These are phyloP conservation scores for Globomyces pollinis-pini DNA, from an alignment of 192 early-diverging fungal species.

Conservation along the genomic window DNA sequence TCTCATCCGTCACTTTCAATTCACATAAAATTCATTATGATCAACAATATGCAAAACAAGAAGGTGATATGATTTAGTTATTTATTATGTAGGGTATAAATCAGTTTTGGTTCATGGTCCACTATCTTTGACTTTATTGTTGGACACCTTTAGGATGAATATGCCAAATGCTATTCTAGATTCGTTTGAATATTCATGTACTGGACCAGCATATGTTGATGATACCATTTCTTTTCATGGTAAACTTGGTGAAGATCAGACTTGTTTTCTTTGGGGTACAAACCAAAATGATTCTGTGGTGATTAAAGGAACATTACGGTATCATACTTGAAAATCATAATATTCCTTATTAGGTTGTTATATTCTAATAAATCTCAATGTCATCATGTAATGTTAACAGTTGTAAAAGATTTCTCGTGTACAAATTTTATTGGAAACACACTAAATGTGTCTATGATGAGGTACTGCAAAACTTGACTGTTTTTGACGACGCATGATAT, in stretches of 20 bases:
- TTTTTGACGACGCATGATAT: no score
- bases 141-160: conserved; percentile 33
- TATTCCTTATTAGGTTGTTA: no score
- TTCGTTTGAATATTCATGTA: conserved; percentile 5
- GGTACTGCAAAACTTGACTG: no score
- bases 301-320: conserved; percentile 1
- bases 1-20: conserved; percentile 87
- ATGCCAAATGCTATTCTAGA: conserved; percentile 2
- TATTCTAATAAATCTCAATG: no score
- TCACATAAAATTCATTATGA: conserved; percentile 87
- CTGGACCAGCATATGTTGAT: background rate
- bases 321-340: no score
- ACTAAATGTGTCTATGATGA: no score
- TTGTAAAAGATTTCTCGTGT: no score
- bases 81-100: conserved; percentile 43
- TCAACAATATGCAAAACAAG: conserved; percentile 55
- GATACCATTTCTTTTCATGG: background rate
- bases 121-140: conserved; percentile 65
- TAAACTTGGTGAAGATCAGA: background rate
- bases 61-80: conserved; percentile 44
- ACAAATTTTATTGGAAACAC: no score
- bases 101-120: conserved; percentile 33
- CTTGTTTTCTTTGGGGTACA: background rate
- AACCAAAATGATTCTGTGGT: conserved; percentile 4
- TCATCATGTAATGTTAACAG: no score